phyloP scores from a whole-genome alignment of 2,329 filamentous ascomycete genomes.

The Diaporthe sp. region DNA sequence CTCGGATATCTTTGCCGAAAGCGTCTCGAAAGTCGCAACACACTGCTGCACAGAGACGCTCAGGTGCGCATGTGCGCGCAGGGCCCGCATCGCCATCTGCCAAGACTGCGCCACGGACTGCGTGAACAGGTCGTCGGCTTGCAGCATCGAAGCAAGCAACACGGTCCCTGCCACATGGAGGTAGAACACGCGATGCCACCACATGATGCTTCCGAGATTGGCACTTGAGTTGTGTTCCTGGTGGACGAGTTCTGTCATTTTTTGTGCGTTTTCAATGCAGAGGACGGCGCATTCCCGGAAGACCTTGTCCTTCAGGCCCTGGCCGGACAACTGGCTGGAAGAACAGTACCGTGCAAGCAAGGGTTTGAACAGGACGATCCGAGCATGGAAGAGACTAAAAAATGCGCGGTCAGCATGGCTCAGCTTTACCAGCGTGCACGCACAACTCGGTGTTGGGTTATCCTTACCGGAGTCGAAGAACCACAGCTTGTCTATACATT shows the following conservation, averaged over 20 bases:
- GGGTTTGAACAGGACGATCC: conserved; percentile 31
- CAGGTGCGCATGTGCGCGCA: conserved; percentile 40
- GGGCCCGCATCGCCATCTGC: conserved; percentile 37
- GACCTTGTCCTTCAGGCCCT: conserved; percentile 18
- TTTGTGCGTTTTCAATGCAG: conserved; percentile 16
- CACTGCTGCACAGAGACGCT: conserved; percentile 37
- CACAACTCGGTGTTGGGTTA: not conserved
- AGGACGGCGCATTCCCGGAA: conserved; percentile 26
- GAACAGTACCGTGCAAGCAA: conserved; percentile 28
- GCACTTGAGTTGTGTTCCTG: not conserved
- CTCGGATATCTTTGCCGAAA: conserved; percentile 32
- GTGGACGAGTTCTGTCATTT: not conserved
- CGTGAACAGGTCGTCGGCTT: conserved; percentile 39
- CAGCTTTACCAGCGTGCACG: not conserved
- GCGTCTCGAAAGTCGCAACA: conserved; percentile 29
- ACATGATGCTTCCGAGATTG: conserved; percentile 26
- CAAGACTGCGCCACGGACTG: conserved; percentile 41
- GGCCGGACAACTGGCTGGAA: not conserved
- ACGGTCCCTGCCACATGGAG: conserved; percentile 36
- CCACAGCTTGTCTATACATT: not conserved
- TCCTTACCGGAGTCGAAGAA: conserved; percentile 22
- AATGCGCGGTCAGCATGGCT: not conserved
- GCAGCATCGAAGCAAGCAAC: conserved; percentile 39
- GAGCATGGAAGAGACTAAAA: conserved; percentile 21
- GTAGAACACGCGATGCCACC: conserved; percentile 38